Percentiles rank a stretch among this genome's conserved stretches.
phyloP scores from a whole-genome alignment of 805 yeast species.

The Dipodascus geniculatus region DNA sequence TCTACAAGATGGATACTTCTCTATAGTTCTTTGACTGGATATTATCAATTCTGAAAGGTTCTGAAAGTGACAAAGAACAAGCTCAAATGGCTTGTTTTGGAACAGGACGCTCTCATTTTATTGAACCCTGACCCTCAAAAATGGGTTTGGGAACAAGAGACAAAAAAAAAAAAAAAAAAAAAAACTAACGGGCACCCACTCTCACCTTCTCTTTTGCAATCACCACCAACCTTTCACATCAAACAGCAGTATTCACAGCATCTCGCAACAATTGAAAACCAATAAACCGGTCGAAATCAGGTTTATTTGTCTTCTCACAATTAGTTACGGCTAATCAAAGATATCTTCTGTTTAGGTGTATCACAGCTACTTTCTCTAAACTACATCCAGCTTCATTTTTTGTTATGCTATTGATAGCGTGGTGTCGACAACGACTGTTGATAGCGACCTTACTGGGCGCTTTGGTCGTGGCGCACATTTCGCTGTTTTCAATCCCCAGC shows the following conservation, averaged over 20 bases:
- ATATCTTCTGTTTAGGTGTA: too few species aligned
- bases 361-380: too few species aligned
- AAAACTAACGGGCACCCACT: neutral
- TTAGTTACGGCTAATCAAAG: neutral
- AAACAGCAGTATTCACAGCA: neutral
- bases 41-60: too few species aligned
- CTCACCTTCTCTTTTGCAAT: neutral
- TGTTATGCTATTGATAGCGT: neutral
- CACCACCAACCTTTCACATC: neutral
- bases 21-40: too few species aligned
- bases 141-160: too few species aligned
- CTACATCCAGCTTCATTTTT: too few species aligned
- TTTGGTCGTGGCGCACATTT: slow-evolving; percentile 1
- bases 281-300: too few species aligned
- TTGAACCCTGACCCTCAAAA: neutral
- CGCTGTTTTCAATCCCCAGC: neutral
- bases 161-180: too few species aligned
- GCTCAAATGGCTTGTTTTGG: neutral
- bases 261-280: neutral
- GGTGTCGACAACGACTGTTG: slow-evolving; percentile 1
- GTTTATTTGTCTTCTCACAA: too few species aligned
- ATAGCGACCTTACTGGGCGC: slow-evolving; percentile 1
- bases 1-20: too few species aligned
- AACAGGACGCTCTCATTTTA: neutral
- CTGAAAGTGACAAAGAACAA: neutral